Percentiles rank a stretch among this genome's conserved stretches.
Evolutionary conservation across 352 stramenopile species (phyloP).

Genomic region (Phytophthora pseudosyringae): DNA sequence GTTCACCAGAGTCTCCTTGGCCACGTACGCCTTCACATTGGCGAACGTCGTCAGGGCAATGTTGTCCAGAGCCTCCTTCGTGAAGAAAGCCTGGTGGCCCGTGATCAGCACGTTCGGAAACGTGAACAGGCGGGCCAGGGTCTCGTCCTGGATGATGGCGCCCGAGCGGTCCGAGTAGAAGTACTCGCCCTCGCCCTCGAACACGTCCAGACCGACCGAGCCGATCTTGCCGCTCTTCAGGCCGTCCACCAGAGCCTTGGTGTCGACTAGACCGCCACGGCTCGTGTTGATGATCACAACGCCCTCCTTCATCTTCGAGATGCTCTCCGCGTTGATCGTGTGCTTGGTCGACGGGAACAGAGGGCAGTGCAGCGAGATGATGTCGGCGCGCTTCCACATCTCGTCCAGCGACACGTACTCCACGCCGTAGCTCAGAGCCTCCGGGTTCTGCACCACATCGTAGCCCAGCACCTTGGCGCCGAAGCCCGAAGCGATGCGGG

Average conservation of each 20-base stretch:
- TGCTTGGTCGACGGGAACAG: constrained; percentile 84
- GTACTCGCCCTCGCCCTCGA: constrained; percentile 74
- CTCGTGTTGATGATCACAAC: constrained; percentile 92
- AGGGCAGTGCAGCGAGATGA: constrained; percentile 89
- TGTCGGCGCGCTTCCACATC: constrained; percentile 85
- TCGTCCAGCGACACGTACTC: constrained; percentile 62
- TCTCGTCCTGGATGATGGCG: constrained; percentile 67
- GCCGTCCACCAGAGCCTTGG: constrained; percentile 75
- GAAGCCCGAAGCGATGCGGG: constrained; percentile 45
- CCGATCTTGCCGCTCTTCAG: constrained; percentile 83
- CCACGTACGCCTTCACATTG: constrained; percentile 66
- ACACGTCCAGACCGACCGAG: constrained; percentile 89
- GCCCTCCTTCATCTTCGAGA: constrained; percentile 87
- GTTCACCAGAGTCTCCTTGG: constrained; percentile 53
- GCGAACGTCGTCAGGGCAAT: constrained; percentile 73
- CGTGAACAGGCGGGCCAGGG: constrained; percentile 70
- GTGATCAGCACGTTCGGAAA: constrained; percentile 85
- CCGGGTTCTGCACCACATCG: constrained; percentile 65
- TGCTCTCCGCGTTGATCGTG: constrained; percentile 80
- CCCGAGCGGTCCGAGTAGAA: constrained; percentile 81
- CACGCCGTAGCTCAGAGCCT: constrained; percentile 39
- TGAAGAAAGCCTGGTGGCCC: constrained; percentile 85
- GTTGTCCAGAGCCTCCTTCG: constrained; percentile 72
- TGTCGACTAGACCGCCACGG: constrained; percentile 87
- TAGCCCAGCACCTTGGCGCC: constrained; percentile 54